Evolutionary conservation across 1,284 basidiomycete genomes (phyloP).

Genomic region (Volvariella surrecta): DNA sequence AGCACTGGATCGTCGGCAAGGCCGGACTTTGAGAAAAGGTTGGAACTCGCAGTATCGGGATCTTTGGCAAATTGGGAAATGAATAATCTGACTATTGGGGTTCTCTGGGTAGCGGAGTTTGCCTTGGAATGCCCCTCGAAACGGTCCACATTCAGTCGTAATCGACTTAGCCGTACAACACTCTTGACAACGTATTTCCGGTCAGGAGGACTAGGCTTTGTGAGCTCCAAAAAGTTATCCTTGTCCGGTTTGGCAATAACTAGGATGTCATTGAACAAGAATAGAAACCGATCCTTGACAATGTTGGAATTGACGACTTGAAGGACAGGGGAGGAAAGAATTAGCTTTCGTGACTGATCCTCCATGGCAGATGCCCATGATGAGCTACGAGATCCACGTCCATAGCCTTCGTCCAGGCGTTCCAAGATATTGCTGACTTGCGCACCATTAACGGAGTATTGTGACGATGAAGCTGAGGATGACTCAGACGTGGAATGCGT

Average conservation of each 20-base stretch:
- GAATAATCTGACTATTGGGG: slow-evolving; percentile 61
- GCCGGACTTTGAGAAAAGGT: slow-evolving; percentile 51
- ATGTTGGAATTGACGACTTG: slow-evolving; percentile 93
- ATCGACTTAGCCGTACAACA: slow-evolving; percentile 69
- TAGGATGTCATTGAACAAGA: slow-evolving; percentile 91
- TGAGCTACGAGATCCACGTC: slow-evolving; percentile 50
- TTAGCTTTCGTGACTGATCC: slow-evolving; percentile 78
- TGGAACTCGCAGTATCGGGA: slow-evolving; percentile 62
- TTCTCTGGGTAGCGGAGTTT: slow-evolving; percentile 31
- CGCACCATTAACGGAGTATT: slow-evolving; percentile 26
- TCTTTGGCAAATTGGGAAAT: slow-evolving; percentile 68
- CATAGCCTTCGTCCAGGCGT: slow-evolving; percentile 59
- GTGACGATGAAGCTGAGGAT: slow-evolving; percentile 40
- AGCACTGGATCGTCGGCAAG: slow-evolving; percentile 53
- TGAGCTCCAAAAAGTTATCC: slow-evolving; percentile 47
- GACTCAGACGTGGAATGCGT: slow-evolving; percentile 39
- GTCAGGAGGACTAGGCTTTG: slow-evolving; percentile 65
- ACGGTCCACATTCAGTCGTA: slow-evolving; percentile 61
- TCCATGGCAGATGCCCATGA: slow-evolving; percentile 63
- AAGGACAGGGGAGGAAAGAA: slow-evolving; percentile 80
- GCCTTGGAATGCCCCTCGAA: slow-evolving; percentile 44
- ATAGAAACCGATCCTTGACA: slow-evolving; percentile 93
- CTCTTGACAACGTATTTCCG: slow-evolving; percentile 84
- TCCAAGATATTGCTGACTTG: slow-evolving; percentile 45
- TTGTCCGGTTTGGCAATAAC: slow-evolving; percentile 78